Percentiles rank a stretch among this genome's conserved stretches.
phyloP scores from a whole-genome alignment of 1,284 basidiomycete genomes.

The Phellinidium pouzarii region DNA sequence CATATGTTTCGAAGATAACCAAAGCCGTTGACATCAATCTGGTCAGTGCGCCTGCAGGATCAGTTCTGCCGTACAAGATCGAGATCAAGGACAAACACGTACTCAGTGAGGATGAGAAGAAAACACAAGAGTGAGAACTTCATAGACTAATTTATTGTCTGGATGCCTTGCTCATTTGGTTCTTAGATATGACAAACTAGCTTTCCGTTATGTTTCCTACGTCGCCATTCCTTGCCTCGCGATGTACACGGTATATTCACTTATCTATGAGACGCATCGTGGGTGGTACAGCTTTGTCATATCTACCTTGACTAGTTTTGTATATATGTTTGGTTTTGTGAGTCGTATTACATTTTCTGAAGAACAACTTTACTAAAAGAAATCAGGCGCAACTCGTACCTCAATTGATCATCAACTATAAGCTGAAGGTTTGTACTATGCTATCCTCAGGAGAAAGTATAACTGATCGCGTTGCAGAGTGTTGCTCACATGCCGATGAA shows the following conservation, averaged over 20 bases:
- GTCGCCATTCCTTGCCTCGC: conserved; percentile 78
- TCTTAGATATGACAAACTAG: conserved; percentile 72
- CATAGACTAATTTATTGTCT: neutral
- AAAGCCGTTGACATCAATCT: conserved; percentile 84
- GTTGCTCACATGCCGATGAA: conserved; percentile 95
- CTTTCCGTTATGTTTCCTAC: conserved; percentile 88
- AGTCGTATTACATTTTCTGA: conserved; percentile 29
- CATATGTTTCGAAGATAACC: conserved; percentile 48
- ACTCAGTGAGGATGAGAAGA: conserved; percentile 90
- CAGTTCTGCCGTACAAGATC: conserved; percentile 72
- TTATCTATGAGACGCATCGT: conserved; percentile 83
- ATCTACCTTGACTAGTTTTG: conserved; percentile 80
- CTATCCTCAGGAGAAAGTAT: conserved; percentile 22
- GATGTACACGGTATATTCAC: conserved; percentile 86
- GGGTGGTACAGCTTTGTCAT: conserved; percentile 97
- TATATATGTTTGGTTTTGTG: conserved; percentile 97
- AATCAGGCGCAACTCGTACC: conserved; percentile 81
- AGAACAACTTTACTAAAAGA: conserved; percentile 8
- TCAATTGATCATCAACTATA: conserved; percentile 94
- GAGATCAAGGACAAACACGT: conserved; percentile 90
- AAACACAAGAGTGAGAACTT: conserved; percentile 84
- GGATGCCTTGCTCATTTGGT: neutral
- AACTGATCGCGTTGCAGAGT: conserved; percentile 41
- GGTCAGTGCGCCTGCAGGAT: conserved; percentile 49
- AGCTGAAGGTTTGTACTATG: conserved; percentile 65